These are phyloP conservation scores for Hypocrella siamensis DNA, from an alignment of 2,329 filamentous ascomycete species.

Conservation along the genomic window DNA sequence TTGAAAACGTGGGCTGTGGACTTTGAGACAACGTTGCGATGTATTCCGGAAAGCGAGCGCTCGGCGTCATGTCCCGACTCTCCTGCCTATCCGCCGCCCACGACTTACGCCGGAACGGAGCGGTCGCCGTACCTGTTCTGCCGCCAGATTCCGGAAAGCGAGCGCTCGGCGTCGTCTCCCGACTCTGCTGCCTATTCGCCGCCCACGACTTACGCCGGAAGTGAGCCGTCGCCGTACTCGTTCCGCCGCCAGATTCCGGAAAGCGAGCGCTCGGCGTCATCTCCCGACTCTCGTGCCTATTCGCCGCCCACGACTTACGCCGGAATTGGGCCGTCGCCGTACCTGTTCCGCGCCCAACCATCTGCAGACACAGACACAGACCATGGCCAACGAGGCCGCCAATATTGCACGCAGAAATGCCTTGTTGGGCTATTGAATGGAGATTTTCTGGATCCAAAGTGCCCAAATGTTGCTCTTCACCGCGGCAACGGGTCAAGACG, in stretches of 20 bases:
- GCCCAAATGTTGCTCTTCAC: conserved; percentile 23
- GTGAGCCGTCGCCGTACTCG: neutral
- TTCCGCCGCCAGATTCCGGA: too few species aligned
- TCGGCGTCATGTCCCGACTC: conserved; percentile 1
- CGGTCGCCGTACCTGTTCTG: neutral
- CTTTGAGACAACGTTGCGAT: conserved; percentile 9
- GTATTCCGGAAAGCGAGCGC: conserved; percentile 7
- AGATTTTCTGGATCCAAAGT: conserved; percentile 14
- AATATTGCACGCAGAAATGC: conserved; percentile 23
- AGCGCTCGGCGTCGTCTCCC: conserved; percentile 4
- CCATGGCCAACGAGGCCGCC: neutral
- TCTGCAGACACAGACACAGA: too few species aligned
- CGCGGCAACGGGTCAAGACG: neutral
- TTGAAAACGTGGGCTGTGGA: conserved; percentile 8
- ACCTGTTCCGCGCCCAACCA: too few species aligned
- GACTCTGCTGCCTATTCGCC: neutral
- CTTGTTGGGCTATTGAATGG: conserved; percentile 17
- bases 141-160: conserved; percentile 7
- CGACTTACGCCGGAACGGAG: neutral
- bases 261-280: conserved; percentile 5
- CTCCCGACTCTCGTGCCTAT: neutral
- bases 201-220: neutral
- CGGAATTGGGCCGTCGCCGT: neutral
- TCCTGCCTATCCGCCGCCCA: neutral
- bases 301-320: neutral